A percentile compares a stretch with the other conserved stretches of the same genome.
Evolutionary conservation across 2,329 filamentous ascomycete genomes (phyloP).

Genomic region (Epichloe gansuensis): DNA sequence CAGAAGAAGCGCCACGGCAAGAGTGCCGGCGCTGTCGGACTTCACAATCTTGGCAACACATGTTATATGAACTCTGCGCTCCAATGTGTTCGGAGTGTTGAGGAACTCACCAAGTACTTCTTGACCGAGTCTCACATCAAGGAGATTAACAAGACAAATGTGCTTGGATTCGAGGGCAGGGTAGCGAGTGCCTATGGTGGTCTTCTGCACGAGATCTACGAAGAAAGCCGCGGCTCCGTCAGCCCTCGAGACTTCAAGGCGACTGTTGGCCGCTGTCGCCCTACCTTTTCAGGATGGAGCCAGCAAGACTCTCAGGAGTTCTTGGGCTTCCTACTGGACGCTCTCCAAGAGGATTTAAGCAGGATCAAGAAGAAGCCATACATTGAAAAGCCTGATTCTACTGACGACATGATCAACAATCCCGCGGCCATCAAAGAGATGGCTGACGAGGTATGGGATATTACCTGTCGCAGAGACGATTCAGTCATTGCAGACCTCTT

Average conservation of each 20-base stretch:
- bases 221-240: constrained; percentile 54
- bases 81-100: constrained; percentile 85
- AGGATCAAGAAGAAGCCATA: constrained; percentile 92
- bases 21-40: constrained; percentile 63
- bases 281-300: constrained; percentile 83
- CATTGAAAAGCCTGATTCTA: constrained; percentile 93
- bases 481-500: constrained; percentile 93
- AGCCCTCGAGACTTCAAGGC: constrained; percentile 72
- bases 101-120: constrained; percentile 90
- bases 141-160: constrained; percentile 78
- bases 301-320: constrained; percentile 98
- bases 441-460: constrained; percentile 80
- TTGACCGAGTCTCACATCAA: constrained; percentile 57
- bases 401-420: constrained; percentile 86
- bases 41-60: constrained; percentile 88
- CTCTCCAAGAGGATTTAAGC: constrained; percentile 88
- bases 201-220: constrained; percentile 68
- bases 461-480: constrained; percentile 84
- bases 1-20: constrained; percentile 58
- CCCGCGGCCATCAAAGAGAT: constrained; percentile 68
- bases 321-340: constrained; percentile 85
- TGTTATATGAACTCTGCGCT: constrained; percentile 99
- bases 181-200: constrained; percentile 76
- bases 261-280: constrained; percentile 66
- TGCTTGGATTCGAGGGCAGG: constrained; percentile 70